Conservation (phyloP, 1,284 basidiomycete genomes). For the Hypsizygus ulmarius region DNA sequence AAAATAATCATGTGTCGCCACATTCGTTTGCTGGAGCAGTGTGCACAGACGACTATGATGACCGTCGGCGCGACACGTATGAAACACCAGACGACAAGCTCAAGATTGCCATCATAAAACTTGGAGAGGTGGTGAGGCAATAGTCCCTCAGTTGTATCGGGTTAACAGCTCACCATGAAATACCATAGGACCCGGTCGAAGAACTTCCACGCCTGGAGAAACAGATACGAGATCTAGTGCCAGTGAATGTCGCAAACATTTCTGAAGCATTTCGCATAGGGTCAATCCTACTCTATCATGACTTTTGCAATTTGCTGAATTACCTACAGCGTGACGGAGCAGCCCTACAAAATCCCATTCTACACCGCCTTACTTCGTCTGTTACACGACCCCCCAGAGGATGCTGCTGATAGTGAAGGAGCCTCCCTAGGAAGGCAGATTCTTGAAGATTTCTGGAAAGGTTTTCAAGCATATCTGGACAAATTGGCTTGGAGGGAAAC, state of each 20-base stretch:
- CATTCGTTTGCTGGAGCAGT: slow-evolving; percentile 14
- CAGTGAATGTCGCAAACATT: slow-evolving; percentile 57
- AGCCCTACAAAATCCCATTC: slow-evolving; percentile 89
- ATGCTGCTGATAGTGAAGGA: slow-evolving; percentile 34
- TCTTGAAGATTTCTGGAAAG: slow-evolving; percentile 86
- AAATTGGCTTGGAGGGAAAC: slow-evolving; percentile 87
- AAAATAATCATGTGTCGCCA: slow-evolving; percentile 14
- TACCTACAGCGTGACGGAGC: slow-evolving; percentile 64
- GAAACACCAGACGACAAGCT: slow-evolving; percentile 76
- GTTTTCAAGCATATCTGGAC: slow-evolving; percentile 83
- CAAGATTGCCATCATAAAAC: slow-evolving; percentile 66
- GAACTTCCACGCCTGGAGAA: slow-evolving; percentile 66
- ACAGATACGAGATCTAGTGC: slow-evolving; percentile 59
- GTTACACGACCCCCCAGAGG: slow-evolving; percentile 53
- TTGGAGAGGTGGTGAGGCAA: slow-evolving; percentile 78
- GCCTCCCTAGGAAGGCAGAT: slow-evolving; percentile 68
- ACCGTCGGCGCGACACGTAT: slow-evolving; percentile 55
- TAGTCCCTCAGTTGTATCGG: neutral
- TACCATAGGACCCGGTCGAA: slow-evolving; percentile 60
- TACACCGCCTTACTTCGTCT: slow-evolving; percentile 80
- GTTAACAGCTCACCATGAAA: slow-evolving; percentile 4
- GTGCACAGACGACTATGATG: slow-evolving; percentile 55
- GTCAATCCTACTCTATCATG: slow-evolving; percentile 37
- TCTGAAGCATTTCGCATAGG: slow-evolving; percentile 76
- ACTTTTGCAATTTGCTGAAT: neutral